phyloP scores from a whole-genome alignment of 116 monocot species.

The Posidonia oceanica region DNA sequence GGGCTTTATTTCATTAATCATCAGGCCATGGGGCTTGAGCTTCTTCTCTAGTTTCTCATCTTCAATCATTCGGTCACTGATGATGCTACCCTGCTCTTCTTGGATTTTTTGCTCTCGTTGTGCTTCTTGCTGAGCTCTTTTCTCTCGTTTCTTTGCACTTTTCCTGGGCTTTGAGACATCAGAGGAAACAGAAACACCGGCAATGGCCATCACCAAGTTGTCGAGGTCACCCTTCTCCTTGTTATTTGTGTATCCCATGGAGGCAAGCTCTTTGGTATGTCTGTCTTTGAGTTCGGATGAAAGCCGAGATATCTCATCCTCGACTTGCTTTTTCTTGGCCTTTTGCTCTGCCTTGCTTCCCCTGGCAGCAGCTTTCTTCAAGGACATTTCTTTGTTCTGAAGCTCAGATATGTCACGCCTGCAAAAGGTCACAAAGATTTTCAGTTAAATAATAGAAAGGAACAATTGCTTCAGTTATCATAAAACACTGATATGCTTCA shows the following conservation, averaged over 20 bases:
- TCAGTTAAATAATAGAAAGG: neutral
- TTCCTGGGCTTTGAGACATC: slow-evolving; percentile 53
- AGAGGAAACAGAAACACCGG: slow-evolving; percentile 49
- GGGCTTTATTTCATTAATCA: slow-evolving; percentile 80
- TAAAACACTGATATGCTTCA: neutral
- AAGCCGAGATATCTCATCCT: slow-evolving; percentile 69
- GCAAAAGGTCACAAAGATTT: neutral
- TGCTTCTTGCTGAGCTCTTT: slow-evolving; percentile 84
- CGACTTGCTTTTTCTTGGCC: slow-evolving; percentile 93
- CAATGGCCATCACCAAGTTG: slow-evolving; percentile 73
- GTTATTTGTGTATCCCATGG: slow-evolving; percentile 38
- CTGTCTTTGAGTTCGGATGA: slow-evolving; percentile 48
- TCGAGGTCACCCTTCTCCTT: slow-evolving; percentile 39
- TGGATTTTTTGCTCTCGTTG: slow-evolving; percentile 83
- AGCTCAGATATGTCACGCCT: slow-evolving; percentile 65
- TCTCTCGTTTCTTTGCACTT: slow-evolving; percentile 49
- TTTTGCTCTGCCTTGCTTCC: slow-evolving; percentile 99
- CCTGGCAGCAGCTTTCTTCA: slow-evolving; percentile 89
- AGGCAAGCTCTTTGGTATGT: slow-evolving; percentile 69
- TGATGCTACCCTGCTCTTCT: slow-evolving; percentile 63
- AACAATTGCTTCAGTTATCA: no score
- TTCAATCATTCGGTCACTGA: slow-evolving; percentile 70
- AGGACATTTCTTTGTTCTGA: slow-evolving; percentile 62
- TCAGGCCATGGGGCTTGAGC: slow-evolving; percentile 72
- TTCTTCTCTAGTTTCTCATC: slow-evolving; percentile 61